Percentiles rank a stretch among this genome's conserved stretches.
phyloP scores from a whole-genome alignment of 2,329 filamentous ascomycete species.

The Fusarium metavorans region DNA sequence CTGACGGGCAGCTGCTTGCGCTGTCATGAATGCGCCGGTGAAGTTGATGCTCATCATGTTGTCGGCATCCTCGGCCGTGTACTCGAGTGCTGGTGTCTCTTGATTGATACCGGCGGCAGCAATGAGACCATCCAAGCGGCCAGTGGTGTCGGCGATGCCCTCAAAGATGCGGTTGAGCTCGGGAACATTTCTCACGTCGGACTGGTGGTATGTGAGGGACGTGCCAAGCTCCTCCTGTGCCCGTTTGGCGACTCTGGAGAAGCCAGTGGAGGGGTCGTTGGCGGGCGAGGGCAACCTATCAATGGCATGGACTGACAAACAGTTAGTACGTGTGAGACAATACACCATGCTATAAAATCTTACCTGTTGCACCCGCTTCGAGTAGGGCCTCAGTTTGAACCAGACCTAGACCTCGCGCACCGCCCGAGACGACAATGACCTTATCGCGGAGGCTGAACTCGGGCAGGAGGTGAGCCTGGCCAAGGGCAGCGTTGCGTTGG shows the following conservation, averaged over 20 bases:
- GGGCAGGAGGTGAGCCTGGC: constrained; percentile 60
- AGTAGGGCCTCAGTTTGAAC: constrained; percentile 83
- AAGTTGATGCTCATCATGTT: constrained; percentile 88
- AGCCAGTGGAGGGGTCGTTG: constrained; percentile 63
- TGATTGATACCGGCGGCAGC: constrained; percentile 80
- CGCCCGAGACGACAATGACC: constrained; percentile 82
- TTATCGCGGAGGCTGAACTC: constrained; percentile 83
- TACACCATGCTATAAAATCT: neutral
- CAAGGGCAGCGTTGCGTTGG: constrained; percentile 27
- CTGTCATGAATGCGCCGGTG: constrained; percentile 87
- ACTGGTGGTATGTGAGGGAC: constrained; percentile 78
- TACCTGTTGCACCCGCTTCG: constrained; percentile 80
- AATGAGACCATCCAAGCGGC: constrained; percentile 83
- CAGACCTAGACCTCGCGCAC: constrained; percentile 80
- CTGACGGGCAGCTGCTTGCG: constrained; percentile 87
- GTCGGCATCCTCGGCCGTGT: constrained; percentile 79
- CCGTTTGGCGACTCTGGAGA: constrained; percentile 72
- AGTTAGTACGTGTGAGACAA: constrained; percentile 15
- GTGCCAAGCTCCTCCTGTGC: constrained; percentile 75
- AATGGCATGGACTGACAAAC: constrained; percentile 71
- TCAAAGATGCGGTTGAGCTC: constrained; percentile 75
- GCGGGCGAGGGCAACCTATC: constrained; percentile 70
- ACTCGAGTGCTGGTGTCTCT: constrained; percentile 85
- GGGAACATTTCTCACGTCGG: constrained; percentile 82
- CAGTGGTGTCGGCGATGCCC: constrained; percentile 76